Evolutionary conservation across 192 early-diverging fungal species (phyloP).

Genomic region (Spinellus fusiger): DNA sequence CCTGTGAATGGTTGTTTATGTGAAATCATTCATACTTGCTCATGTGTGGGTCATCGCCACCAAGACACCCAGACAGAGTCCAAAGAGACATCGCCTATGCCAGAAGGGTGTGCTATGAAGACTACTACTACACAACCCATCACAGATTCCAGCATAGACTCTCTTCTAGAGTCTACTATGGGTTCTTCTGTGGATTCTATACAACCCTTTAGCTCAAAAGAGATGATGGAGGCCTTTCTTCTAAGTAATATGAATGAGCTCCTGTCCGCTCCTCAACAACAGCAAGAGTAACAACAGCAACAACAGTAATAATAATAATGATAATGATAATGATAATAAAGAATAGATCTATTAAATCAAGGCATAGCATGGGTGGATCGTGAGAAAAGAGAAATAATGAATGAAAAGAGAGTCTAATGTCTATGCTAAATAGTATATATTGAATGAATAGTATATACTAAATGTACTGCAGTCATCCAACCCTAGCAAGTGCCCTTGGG

Average conservation of each 20-base stretch:
- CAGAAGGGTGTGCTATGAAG: too few species aligned
- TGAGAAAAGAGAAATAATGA: too few species aligned
- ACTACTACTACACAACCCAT: background rate
- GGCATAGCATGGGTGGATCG: too few species aligned
- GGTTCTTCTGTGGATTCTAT: background rate
- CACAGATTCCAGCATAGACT: background rate
- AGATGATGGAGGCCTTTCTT: background rate
- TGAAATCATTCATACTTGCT: conserved; percentile 18
- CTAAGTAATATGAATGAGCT: background rate
- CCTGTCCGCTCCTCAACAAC: background rate
- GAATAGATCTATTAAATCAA: too few species aligned
- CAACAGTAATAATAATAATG: background rate
- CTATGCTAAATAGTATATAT: too few species aligned
- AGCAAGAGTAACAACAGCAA: background rate
- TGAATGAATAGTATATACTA: too few species aligned
- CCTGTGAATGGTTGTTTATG: conserved; percentile 34
- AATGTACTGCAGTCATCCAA: too few species aligned
- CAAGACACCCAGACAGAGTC: conserved; percentile 11
- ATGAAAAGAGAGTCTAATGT: too few species aligned
- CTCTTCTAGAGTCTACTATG: too few species aligned
- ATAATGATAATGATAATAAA: background rate
- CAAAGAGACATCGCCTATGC: too few species aligned
- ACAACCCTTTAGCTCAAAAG: background rate
- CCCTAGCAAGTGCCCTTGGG: background rate
- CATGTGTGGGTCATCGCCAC: conserved; percentile 13